Conservation (phyloP, 768 basidiomycete species). For the Strobilomyces dryophilus region DNA sequence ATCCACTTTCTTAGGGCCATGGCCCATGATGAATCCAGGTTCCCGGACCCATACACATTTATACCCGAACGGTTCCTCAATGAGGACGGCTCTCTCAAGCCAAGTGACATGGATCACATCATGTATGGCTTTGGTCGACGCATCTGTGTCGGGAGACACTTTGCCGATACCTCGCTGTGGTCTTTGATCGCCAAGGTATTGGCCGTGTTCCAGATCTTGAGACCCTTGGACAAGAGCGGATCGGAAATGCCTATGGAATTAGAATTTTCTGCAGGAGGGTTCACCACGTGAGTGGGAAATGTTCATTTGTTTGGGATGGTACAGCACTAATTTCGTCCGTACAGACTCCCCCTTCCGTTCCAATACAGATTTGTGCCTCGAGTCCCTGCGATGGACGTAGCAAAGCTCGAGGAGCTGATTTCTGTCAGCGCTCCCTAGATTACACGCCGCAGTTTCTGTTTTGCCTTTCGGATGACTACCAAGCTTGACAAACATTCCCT, state of each 20-base stretch:
- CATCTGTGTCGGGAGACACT: constrained; percentile 21
- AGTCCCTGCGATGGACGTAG: not conserved
- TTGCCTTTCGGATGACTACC: no score
- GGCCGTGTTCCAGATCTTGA: constrained; percentile 1
- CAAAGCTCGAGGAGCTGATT: constrained; percentile 5
- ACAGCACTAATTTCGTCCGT: not conserved
- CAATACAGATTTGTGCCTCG: constrained; percentile 4
- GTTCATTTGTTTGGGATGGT: not conserved
- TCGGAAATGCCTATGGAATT: constrained; percentile 14
- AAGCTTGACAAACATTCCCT: no score
- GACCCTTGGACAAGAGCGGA: constrained; percentile 1
- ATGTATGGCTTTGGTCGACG: constrained; percentile 26
- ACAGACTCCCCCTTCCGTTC: constrained; percentile 5
- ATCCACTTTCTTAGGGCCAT: constrained; percentile 6
- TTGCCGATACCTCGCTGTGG: constrained; percentile 21
- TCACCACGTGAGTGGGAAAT: constrained; percentile 6
- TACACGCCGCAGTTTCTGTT: no score
- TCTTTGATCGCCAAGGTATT: constrained; percentile 9
- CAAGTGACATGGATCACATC: constrained; percentile 5
- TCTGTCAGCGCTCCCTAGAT: not conserved
- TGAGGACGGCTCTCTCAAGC: constrained; percentile 15
- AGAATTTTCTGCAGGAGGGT: constrained; percentile 5
- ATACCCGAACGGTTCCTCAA: no score
- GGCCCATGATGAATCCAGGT: constrained; percentile 24
- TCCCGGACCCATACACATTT: constrained; percentile 30